phyloP scores from a whole-genome alignment of 2,329 filamentous ascomycete genomes.

The Emergomyces orientalis region DNA sequence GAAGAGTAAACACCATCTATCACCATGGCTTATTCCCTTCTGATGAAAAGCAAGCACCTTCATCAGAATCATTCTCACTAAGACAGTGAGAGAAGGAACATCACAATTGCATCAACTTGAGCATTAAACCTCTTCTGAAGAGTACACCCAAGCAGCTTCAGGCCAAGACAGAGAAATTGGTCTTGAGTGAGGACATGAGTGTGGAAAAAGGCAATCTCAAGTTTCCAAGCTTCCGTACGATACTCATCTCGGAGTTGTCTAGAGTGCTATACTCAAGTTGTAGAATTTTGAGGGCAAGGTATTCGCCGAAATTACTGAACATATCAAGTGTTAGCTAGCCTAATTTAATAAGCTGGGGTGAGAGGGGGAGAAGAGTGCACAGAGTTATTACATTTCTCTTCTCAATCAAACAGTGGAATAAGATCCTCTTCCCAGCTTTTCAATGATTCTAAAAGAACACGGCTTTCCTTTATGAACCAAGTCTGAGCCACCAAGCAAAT shows the following conservation, averaged over 20 bases:
- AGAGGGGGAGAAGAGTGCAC: not conserved
- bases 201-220: constrained; percentile 11
- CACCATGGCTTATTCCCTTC: constrained; percentile 12
- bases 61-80: constrained; percentile 7
- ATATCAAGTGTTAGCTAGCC: constrained; percentile 2
- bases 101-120: not conserved
- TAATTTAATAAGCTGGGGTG: not conserved
- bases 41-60: constrained; percentile 11
- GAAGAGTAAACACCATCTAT: constrained; percentile 4
- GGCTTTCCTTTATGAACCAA: constrained; percentile 4
- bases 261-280: constrained; percentile 6
- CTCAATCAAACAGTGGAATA: constrained; percentile 15
- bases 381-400: constrained; percentile 9
- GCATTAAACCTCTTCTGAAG: not conserved
- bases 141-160: constrained; percentile 9
- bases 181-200: constrained; percentile 3
- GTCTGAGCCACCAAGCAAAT: constrained; percentile 11
- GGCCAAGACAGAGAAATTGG: constrained; percentile 11
- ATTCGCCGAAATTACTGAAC: constrained; percentile 1
- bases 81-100: not conserved
- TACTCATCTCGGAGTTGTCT: too few relatives aligned
- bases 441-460: constrained; percentile 12
- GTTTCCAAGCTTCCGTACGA: constrained; percentile 11
- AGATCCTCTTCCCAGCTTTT: constrained; percentile 13
- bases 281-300: constrained; percentile 11